Evolutionary conservation across 1,139 yeast genomes (phyloP).

Genomic region (Tardiomyces depauwii): DNA sequence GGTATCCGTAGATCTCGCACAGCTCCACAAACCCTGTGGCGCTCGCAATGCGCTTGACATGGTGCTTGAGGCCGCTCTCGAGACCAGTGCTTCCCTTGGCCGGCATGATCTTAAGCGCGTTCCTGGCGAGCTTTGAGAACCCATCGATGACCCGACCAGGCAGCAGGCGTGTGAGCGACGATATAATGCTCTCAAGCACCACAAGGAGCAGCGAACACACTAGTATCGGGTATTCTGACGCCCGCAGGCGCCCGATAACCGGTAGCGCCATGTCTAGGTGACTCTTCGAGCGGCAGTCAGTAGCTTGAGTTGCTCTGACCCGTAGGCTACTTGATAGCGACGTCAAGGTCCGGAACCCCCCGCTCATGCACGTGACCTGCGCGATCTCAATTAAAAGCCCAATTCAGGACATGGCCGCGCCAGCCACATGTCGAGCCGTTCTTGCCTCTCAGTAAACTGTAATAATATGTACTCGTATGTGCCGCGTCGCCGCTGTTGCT

Average conservation of each 20-base stretch:
- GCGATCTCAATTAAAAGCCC: too few species aligned
- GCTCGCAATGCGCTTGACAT: conserved; percentile 15
- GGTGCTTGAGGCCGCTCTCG: neutral
- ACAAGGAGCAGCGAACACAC: conserved; percentile 23
- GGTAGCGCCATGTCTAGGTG: conserved; percentile 18
- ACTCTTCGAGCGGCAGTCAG: too few species aligned
- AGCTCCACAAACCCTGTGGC: conserved; percentile 49
- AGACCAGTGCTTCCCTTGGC: conserved; percentile 1
- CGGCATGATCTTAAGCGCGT: conserved; percentile 11
- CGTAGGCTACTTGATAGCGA: too few species aligned
- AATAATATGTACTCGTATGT: conserved; percentile 1
- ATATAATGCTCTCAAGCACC: conserved; percentile 19
- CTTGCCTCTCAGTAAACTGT: too few species aligned
- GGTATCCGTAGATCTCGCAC: conserved; percentile 50
- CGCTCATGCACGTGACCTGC: too few species aligned
- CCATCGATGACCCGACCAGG: conserved; percentile 20
- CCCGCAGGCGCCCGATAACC: conserved; percentile 18
- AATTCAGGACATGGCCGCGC: neutral
- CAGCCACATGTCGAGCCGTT: too few species aligned
- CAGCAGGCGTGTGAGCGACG: conserved; percentile 22
- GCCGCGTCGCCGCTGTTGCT: too few species aligned
- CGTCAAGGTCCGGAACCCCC: too few species aligned
- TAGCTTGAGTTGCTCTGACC: too few species aligned
- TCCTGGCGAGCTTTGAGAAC: conserved; percentile 14
- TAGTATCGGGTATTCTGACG: conserved; percentile 23